These are phyloP conservation scores for Didymella exigua DNA, from an alignment of 2,329 filamentous ascomycete species.

Conservation along the genomic window DNA sequence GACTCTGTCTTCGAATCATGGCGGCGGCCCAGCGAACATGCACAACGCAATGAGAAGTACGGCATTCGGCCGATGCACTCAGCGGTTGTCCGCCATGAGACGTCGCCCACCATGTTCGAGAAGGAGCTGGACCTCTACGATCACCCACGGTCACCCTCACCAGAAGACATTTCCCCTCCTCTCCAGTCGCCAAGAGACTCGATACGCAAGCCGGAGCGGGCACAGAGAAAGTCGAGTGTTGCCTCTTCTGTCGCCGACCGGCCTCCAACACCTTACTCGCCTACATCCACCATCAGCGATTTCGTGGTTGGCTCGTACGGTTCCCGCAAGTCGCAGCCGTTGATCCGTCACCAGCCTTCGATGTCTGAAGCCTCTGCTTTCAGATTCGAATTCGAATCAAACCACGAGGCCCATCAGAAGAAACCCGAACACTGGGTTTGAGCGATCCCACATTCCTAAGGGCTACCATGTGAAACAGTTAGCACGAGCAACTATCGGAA, in stretches of 20 bases:
- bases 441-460: conserved; percentile 8
- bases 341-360: conserved; percentile 43
- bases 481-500: conserved; percentile 8
- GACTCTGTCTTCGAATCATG: conserved; percentile 51
- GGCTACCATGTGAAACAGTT: conserved; percentile 9
- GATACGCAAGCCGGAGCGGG: conserved; percentile 40
- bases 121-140: conserved; percentile 42
- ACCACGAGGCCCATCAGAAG: conserved; percentile 29
- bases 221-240: conserved; percentile 45
- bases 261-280: conserved; percentile 49
- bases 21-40: conserved; percentile 47
- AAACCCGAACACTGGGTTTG: conserved; percentile 28
- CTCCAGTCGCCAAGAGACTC: conserved; percentile 36
- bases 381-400: conserved; percentile 41
- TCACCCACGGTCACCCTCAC: conserved; percentile 37
- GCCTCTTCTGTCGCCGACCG: conserved; percentile 43
- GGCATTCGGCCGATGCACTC: conserved; percentile 38
- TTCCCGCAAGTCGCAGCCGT: conserved; percentile 39
- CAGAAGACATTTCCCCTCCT: conserved; percentile 23
- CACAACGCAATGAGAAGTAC: conserved; percentile 45
- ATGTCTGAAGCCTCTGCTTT: conserved; percentile 48
- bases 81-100: conserved; percentile 34
- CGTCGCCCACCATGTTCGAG: conserved; percentile 41
- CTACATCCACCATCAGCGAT: conserved; percentile 38
- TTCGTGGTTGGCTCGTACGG: conserved; percentile 31